Evolutionary conservation across 2,329 filamentous ascomycete genomes (phyloP).

Genomic region (Diaporthe vaccinii): DNA sequence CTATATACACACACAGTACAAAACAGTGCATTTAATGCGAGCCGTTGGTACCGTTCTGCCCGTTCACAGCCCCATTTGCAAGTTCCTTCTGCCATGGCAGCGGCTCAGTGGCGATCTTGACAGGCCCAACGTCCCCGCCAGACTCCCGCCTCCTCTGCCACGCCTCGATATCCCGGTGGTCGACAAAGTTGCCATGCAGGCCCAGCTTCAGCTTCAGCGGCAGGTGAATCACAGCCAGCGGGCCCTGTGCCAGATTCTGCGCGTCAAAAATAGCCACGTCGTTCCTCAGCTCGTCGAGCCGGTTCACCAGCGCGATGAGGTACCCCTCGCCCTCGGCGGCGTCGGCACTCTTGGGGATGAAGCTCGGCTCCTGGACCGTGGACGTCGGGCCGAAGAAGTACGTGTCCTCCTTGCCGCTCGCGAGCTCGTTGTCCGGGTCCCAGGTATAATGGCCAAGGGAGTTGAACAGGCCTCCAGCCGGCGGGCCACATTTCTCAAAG

Average conservation of each 20-base stretch:
- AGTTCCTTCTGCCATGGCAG: conserved; percentile 54
- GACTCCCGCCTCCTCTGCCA: conserved; percentile 54
- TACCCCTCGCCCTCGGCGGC: conserved; percentile 65
- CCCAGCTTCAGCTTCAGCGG: conserved; percentile 57
- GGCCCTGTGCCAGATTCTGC: conserved; percentile 53
- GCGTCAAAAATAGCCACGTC: conserved; percentile 60
- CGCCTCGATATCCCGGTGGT: conserved; percentile 57
- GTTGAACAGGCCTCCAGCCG: conserved; percentile 60
- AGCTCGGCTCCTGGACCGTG: conserved; percentile 67
- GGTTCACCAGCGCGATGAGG: conserved; percentile 60
- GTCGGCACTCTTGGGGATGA: conserved; percentile 59
- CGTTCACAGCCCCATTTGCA: conserved; percentile 4
- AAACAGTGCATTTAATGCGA: not conserved
- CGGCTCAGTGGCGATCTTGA: conserved; percentile 52
- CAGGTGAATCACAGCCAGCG: conserved; percentile 56
- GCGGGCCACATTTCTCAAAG: conserved; percentile 59
- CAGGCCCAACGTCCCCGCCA: conserved; percentile 55
- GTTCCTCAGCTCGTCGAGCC: conserved; percentile 59
- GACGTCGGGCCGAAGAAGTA: conserved; percentile 60
- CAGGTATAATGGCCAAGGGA: conserved; percentile 60
- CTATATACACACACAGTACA: not conserved
- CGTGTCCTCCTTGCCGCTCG: conserved; percentile 53
- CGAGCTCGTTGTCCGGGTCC: conserved; percentile 45
- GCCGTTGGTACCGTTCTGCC: conserved; percentile 27
- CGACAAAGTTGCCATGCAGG: conserved; percentile 59